phyloP scores from a whole-genome alignment of 495 filamentous ascomycete genomes.

The Daldinia grandis region DNA sequence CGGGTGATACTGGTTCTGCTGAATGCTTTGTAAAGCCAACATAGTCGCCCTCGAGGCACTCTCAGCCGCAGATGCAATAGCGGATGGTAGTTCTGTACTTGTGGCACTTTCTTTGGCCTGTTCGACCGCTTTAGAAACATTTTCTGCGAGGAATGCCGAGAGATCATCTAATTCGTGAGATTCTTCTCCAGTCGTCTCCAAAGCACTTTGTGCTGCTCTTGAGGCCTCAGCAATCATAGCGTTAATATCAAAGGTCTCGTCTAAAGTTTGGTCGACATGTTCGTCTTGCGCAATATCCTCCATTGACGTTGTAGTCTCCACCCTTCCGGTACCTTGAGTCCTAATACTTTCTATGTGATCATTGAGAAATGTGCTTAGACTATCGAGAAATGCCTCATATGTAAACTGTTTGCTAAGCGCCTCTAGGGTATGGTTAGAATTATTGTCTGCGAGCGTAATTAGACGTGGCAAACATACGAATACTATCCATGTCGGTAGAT shows the following conservation, averaged over 20 bases:
- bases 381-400: slow-evolving; percentile 80
- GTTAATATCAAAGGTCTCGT: slow-evolving; percentile 43
- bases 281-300: slow-evolving; percentile 43
- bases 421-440: slow-evolving; percentile 49
- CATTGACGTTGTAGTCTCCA: slow-evolving; percentile 49
- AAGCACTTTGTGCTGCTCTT: slow-evolving; percentile 42
- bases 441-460: neutral
- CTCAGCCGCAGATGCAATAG: slow-evolving; percentile 46
- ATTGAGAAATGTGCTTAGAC: slow-evolving; percentile 76
- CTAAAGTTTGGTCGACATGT: slow-evolving; percentile 18
- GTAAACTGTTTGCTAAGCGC: slow-evolving; percentile 77
- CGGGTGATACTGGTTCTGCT: slow-evolving; percentile 48
- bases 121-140: slow-evolving; percentile 46
- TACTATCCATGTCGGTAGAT: slow-evolving; percentile 65
- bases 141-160: slow-evolving; percentile 45
- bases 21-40: slow-evolving; percentile 46
- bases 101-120: slow-evolving; percentile 41
- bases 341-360: slow-evolving; percentile 76
- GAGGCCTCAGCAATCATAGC: slow-evolving; percentile 46
- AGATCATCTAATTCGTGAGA: slow-evolving; percentile 41
- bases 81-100: slow-evolving; percentile 41
- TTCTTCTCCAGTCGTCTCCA: slow-evolving; percentile 21
- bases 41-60: slow-evolving; percentile 46
- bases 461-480: slow-evolving; percentile 50
- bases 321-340: slow-evolving; percentile 54